These are phyloP conservation scores for Aureobasidium sp. DNA, from an alignment of 2,329 filamentous ascomycete species.

Conservation along the genomic window DNA sequence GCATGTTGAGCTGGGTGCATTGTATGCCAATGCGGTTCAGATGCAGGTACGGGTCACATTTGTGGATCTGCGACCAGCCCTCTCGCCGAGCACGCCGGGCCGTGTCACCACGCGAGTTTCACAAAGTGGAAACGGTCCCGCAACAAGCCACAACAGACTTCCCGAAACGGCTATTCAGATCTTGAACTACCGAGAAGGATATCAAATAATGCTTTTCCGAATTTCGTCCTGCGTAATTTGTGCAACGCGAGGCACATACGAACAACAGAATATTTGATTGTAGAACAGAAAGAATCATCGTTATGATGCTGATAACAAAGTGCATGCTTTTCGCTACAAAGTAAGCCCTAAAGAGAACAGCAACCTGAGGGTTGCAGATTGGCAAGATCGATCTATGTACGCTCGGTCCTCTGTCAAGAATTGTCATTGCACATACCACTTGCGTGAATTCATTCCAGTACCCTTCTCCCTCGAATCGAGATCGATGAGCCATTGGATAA, in stretches of 20 bases:
- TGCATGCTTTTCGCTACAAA: not conserved
- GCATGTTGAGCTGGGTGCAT: not conserved
- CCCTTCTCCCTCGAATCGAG: too few relatives aligned
- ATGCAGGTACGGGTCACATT: constrained; percentile 1
- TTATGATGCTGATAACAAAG: not conserved
- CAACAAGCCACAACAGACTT: not conserved
- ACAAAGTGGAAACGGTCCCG: not conserved
- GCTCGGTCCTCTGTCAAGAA: not conserved
- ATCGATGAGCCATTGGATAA: too few relatives aligned
- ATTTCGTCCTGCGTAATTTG: not conserved
- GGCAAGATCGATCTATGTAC: not conserved
- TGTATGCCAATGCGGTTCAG: not conserved
- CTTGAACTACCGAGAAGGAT: not conserved
- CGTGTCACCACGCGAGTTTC: not conserved
- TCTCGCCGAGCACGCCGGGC: not conserved
- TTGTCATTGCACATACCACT: not conserved
- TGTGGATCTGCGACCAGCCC: not conserved
- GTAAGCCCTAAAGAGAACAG: not conserved
- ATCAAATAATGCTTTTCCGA: not conserved
- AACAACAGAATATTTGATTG: not conserved
- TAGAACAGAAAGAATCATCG: too few relatives aligned
- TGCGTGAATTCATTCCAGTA: not conserved
- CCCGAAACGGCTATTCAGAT: not conserved
- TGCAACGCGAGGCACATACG: not conserved
- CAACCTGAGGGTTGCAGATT: not conserved